Evolutionary conservation across 2,329 filamentous ascomycete genomes (phyloP).

Genomic region (Penicillium frequentans): DNA sequence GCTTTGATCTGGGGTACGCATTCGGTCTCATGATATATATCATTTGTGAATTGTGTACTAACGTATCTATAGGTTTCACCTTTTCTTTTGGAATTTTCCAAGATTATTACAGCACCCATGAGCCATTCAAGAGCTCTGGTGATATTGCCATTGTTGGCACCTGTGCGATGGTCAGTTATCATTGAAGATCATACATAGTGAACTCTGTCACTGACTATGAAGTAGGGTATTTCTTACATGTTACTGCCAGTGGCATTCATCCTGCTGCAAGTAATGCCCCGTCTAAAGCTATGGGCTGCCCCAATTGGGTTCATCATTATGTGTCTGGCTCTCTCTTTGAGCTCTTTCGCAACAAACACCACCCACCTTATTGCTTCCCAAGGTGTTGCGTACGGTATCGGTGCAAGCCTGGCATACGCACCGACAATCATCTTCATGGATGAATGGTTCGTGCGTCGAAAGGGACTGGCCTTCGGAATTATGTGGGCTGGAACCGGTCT

Average conservation of each 20-base stretch:
- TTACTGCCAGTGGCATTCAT: conserved; percentile 19
- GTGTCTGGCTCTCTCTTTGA: conserved; percentile 22
- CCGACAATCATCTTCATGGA: conserved; percentile 50
- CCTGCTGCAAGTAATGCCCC: conserved; percentile 18
- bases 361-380: conserved; percentile 24
- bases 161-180: conserved; percentile 19
- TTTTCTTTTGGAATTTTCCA: conserved; percentile 57
- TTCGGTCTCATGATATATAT: background rate
- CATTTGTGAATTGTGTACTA: no score
- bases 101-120: conserved; percentile 63
- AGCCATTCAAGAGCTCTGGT: conserved; percentile 53
- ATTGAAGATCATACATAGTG: background rate
- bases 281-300: conserved; percentile 15
- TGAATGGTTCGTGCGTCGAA: conserved; percentile 52
- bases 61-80: conserved; percentile 12
- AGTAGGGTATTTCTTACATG: conserved; percentile 21
- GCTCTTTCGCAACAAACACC: conserved; percentile 22
- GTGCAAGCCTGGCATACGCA: conserved; percentile 50
- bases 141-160: conserved; percentile 63
- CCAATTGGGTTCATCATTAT: conserved; percentile 22
- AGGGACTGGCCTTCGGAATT: conserved; percentile 45
- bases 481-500: conserved; percentile 43
- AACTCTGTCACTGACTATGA: background rate
- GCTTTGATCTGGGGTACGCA: conserved; percentile 54
- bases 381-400: conserved; percentile 36